Evolutionary conservation across 2,329 filamentous ascomycete species (phyloP), one percentile per base, ranked within the genome.

Genomic region (Ceratocystis variospora): DNA sequence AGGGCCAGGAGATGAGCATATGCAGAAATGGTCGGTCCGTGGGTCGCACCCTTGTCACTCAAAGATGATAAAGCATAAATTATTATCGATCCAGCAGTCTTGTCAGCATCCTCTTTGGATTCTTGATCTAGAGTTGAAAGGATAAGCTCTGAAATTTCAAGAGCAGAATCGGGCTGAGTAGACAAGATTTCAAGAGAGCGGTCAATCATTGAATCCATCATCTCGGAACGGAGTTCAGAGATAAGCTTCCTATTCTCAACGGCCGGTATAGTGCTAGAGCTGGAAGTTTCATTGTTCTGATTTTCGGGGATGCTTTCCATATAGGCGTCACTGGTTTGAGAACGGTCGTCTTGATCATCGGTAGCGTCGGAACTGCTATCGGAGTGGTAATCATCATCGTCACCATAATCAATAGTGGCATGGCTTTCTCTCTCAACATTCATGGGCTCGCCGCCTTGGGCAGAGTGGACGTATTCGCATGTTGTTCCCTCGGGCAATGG

Each of bases 1-100:
- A 99, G 78, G 2, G 91, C 94, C 10, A 99, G 79, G 15, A 99
- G 81, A 75, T 99, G 93, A 19, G 94, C 91, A 76, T 95, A 96
- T 1, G 94, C 90, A 22, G 91, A 88, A 70, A 99, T 84, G 68
- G 80, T 82, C 68, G 76, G 77, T 3, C 80, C 80, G 67, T 82
- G 81, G 2, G 77, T 85, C 73, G 90, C 83, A 7, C 85, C 83
- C 48, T 86, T 81, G 46, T 79, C 74, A 12, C 80, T 79, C 64
- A 87, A 81, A 5, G 86, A 88, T 71, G 95, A 87, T 12, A 99
- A 78, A 0, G 91, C 95, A 71, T 89, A 87, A 3, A 92, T 87
- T 59, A 99, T 78, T 0, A 91, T 95, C 63, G 87, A 84, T 17
- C 89, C 91, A 70, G 96, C 87, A 66, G 81, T 72, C 66, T 81